phyloP scores from a whole-genome alignment of 2,329 filamentous ascomycete genomes.

The Amphichorda felina region DNA sequence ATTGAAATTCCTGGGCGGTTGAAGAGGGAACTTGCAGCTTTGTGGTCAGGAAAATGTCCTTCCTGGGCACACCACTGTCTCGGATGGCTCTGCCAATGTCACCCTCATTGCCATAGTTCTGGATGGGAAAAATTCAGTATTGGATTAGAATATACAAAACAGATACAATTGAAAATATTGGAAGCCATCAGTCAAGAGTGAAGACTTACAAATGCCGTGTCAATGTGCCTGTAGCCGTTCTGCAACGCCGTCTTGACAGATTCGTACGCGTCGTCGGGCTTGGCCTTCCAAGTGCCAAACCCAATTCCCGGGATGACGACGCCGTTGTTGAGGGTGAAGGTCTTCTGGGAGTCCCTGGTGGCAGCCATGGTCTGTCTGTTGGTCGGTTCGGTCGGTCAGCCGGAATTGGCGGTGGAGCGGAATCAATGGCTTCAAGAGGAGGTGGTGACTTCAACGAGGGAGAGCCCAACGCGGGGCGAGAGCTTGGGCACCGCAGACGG shows the following conservation, averaged over 20 bases:
- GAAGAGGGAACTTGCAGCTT: slow-evolving; percentile 36
- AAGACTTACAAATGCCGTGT: slow-evolving; percentile 23
- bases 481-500: too few relatives aligned
- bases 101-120: slow-evolving; percentile 24
- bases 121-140: too few relatives aligned
- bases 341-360: neutral
- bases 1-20: too few relatives aligned
- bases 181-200: neutral
- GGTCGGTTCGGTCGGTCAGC: too few relatives aligned
- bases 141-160: neutral
- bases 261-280: slow-evolving; percentile 37
- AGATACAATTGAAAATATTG: neutral
- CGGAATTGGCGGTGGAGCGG: too few relatives aligned
- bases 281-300: slow-evolving; percentile 69
- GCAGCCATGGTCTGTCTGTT: neutral
- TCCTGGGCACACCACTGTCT: slow-evolving; percentile 22
- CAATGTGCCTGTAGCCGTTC: slow-evolving; percentile 26
- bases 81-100: slow-evolving; percentile 27
- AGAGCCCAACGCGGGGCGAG: too few relatives aligned
- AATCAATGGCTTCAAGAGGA: too few relatives aligned
- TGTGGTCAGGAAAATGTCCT: slow-evolving; percentile 38
- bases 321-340: slow-evolving; percentile 62
- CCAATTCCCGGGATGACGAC: slow-evolving; percentile 68
- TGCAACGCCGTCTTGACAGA: slow-evolving; percentile 21
- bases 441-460: too few relatives aligned